Evolutionary conservation across 352 stramenopile species (phyloP).

Genomic region (Thalassiosira hispida): DNA sequence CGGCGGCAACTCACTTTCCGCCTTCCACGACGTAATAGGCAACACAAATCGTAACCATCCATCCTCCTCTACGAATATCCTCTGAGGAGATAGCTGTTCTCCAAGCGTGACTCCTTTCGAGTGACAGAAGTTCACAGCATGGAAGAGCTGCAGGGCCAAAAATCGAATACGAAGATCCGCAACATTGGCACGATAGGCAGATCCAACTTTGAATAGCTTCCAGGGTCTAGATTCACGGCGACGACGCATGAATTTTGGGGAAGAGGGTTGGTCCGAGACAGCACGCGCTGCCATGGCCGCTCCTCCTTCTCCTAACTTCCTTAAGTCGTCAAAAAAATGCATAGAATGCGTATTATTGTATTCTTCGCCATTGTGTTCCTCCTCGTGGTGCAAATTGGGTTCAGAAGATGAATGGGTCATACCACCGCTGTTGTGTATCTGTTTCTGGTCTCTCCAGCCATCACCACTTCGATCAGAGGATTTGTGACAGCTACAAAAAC

Average conservation of each 20-base stretch:
- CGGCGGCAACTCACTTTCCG: neutral
- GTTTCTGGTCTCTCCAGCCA: constrained; percentile 5
- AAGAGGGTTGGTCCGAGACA: neutral
- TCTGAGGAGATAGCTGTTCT: constrained; percentile 35
- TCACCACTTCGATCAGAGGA: neutral
- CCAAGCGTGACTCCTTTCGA: constrained; percentile 28
- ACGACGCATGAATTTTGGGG: constrained; percentile 13
- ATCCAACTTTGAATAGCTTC: constrained; percentile 27
- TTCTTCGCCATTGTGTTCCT: neutral
- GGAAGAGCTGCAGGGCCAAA: constrained; percentile 44
- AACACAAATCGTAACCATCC: constrained; percentile 45
- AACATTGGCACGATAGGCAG: constrained; percentile 37
- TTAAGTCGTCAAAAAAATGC: constrained; percentile 4
- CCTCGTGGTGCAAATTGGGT: constrained; percentile 6
- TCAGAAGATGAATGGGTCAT: constrained; percentile 9
- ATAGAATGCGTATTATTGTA: neutral
- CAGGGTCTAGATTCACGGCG: constrained; percentile 11
- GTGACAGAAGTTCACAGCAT: constrained; percentile 45
- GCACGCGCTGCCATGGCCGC: neutral
- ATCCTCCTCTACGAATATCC: constrained; percentile 51
- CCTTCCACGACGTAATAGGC: constrained; percentile 16
- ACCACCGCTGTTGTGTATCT: neutral
- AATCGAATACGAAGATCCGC: constrained; percentile 48
- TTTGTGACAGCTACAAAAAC: constrained; percentile 18
- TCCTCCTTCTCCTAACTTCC: constrained; percentile 9